phyloP scores from a whole-genome alignment of 139 green algal species.

The Chlorella sorokiniana region DNA sequence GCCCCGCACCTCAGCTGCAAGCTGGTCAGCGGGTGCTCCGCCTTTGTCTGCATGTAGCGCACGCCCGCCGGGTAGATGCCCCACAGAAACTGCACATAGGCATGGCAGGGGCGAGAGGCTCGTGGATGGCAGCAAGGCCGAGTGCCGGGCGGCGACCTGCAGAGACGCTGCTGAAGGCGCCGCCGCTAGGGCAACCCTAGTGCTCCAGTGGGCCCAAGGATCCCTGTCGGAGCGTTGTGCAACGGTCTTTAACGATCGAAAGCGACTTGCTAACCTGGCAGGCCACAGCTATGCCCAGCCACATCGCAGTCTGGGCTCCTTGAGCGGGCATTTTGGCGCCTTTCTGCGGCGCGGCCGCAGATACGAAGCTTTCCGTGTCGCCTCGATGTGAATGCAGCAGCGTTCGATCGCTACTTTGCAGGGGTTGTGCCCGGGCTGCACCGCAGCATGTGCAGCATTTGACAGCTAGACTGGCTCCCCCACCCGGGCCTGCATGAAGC shows the following conservation, averaged over 20 bases:
- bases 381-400: too few species aligned
- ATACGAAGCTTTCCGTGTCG: too few species aligned
- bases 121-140: not conserved
- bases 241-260: not conserved
- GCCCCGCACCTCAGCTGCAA: constrained; percentile 23
- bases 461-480: too few species aligned
- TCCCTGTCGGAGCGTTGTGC: not conserved
- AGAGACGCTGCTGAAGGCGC: not conserved
- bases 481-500: too few species aligned
- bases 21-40: constrained; percentile 9
- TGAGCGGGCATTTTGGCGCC: not conserved
- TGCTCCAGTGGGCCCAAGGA: not conserved
- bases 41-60: constrained; percentile 24
- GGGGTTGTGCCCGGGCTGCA: too few species aligned
- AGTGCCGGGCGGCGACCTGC: not conserved
- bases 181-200: not conserved
- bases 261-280: not conserved
- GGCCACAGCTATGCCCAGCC: constrained; percentile 1
- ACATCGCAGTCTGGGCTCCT: not conserved
- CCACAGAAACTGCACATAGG: constrained; percentile 23
- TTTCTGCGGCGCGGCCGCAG: too few species aligned
- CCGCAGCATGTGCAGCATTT: too few species aligned
- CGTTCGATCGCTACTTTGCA: not conserved
- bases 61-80: constrained; percentile 17
- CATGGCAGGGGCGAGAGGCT: not conserved